These are phyloP conservation scores for Dalbergia oliveri DNA, from an alignment of 306 rosid genomes.

Conservation along the genomic window DNA sequence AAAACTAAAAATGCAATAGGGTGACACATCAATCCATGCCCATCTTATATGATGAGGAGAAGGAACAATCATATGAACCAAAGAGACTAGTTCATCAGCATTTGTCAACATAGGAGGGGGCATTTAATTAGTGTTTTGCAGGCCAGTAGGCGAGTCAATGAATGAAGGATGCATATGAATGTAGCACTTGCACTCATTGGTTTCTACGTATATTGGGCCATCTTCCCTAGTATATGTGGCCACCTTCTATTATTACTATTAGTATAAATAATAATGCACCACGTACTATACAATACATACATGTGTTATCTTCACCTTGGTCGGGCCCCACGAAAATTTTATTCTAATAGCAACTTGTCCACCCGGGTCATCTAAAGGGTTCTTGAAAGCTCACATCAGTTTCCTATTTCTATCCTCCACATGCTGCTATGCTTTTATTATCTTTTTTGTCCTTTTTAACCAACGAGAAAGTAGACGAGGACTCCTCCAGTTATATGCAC, in stretches of 20 bases:
- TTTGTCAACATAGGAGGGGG: constrained; percentile 22
- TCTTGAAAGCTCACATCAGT: constrained; percentile 43
- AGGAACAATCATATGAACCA: constrained; percentile 49
- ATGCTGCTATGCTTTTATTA: constrained; percentile 40
- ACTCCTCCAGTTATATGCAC: constrained; percentile 51
- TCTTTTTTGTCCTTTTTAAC: constrained; percentile 41
- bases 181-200: constrained; percentile 51
- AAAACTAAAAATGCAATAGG: constrained; percentile 31
- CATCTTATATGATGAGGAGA: constrained; percentile 24
- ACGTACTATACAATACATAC: constrained; percentile 27
- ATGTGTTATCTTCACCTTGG: constrained; percentile 25
- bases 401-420: constrained; percentile 47
- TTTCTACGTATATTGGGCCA: constrained; percentile 53
- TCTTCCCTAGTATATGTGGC: constrained; percentile 25
- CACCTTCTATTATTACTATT: constrained; percentile 10
- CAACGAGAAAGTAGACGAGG: constrained; percentile 50
- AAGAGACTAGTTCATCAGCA: constrained; percentile 52
- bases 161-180: constrained; percentile 41
- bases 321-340: constrained; percentile 35
- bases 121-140: constrained; percentile 52
- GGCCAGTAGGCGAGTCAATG: constrained; percentile 47
- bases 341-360: constrained; percentile 43
- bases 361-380: constrained; percentile 14
- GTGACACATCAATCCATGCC: constrained; percentile 43
- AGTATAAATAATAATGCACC: constrained; percentile 33